Evolutionary conservation across 2,329 filamentous ascomycete species (phyloP).

Genomic region (Tolypocladium album): DNA sequence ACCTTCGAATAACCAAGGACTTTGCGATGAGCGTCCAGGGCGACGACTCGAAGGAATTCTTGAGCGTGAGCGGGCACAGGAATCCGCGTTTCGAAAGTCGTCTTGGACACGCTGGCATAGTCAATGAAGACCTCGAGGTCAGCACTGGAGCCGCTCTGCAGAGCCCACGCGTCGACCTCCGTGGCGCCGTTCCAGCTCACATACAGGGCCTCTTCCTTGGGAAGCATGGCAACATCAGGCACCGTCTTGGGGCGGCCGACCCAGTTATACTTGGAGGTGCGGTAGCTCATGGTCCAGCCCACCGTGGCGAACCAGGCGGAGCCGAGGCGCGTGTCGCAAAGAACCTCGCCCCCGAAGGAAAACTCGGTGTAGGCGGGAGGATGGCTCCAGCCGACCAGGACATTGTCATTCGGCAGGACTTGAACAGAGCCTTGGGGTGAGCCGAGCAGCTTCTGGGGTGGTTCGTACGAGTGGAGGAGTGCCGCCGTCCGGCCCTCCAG

Average conservation of each 20-base stretch:
- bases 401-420: constrained; percentile 36
- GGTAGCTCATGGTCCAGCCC: constrained; percentile 38
- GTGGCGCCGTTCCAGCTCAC: constrained; percentile 46
- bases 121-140: constrained; percentile 3
- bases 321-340: constrained; percentile 42
- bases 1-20: neutral
- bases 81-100: constrained; percentile 11
- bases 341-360: constrained; percentile 31
- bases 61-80: constrained; percentile 5
- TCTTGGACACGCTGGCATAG: constrained; percentile 7
- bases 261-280: constrained; percentile 44
- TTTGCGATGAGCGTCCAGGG: constrained; percentile 5
- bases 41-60: constrained; percentile 10
- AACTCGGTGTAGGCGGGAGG: constrained; percentile 37
- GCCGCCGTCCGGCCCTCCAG: constrained; percentile 9
- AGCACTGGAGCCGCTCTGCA: constrained; percentile 10
- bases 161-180: constrained; percentile 31
- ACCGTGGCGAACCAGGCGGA: constrained; percentile 20
- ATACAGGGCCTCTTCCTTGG: constrained; percentile 20
- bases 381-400: constrained; percentile 46
- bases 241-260: constrained; percentile 27
- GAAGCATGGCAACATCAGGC: constrained; percentile 13
- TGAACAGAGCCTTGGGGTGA: constrained; percentile 33
- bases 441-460: constrained; percentile 29
- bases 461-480: constrained; percentile 20